A percentile compares a stretch with the other conserved stretches of the same genome.
phyloP scores from a whole-genome alignment of 2,329 filamentous ascomycete genomes.

The Phaeosphaeria sp. region DNA sequence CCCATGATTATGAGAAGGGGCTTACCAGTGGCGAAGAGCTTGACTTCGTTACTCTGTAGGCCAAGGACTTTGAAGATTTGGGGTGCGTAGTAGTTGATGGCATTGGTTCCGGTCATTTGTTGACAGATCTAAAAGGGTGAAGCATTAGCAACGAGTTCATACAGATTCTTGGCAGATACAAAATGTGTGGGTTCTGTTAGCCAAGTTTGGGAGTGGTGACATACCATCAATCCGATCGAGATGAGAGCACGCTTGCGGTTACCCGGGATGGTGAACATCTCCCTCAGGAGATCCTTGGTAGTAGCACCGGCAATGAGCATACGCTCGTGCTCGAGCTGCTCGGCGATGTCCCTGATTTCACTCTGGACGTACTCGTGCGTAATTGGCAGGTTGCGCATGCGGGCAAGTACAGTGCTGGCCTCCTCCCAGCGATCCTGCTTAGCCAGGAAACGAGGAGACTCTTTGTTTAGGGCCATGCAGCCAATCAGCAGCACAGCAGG shows the following conservation, averaged over 20 bases:
- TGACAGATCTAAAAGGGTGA: slow-evolving; percentile 72
- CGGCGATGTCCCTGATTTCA: slow-evolving; percentile 46
- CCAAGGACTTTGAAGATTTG: slow-evolving; percentile 72
- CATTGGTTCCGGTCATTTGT: slow-evolving; percentile 69
- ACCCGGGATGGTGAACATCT: slow-evolving; percentile 54
- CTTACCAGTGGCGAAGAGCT: slow-evolving; percentile 69
- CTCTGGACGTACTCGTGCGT: slow-evolving; percentile 45
- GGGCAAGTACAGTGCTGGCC: slow-evolving; percentile 62
- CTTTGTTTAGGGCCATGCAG: slow-evolving; percentile 68
- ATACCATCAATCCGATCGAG: slow-evolving; percentile 64
- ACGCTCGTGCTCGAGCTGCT: slow-evolving; percentile 60
- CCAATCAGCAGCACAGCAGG: slow-evolving; percentile 66
- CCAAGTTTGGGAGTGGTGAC: too few species aligned
- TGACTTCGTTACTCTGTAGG: slow-evolving; percentile 61
- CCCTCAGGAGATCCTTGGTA: slow-evolving; percentile 49
- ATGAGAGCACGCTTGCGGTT: slow-evolving; percentile 69
- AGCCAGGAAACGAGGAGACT: slow-evolving; percentile 72
- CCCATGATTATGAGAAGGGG: too few species aligned
- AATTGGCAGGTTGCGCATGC: slow-evolving; percentile 60
- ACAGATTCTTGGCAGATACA: too few species aligned
- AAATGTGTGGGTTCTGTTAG: too few species aligned
- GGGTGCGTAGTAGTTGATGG: slow-evolving; percentile 69
- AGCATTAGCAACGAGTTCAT: too few species aligned
- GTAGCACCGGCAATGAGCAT: slow-evolving; percentile 60
- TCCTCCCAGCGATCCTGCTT: slow-evolving; percentile 73